Percentiles rank a stretch among this genome's conserved stretches.
Conservation (phyloP, 768 basidiomycete genomes). For the Tephrocybe rancida region DNA sequence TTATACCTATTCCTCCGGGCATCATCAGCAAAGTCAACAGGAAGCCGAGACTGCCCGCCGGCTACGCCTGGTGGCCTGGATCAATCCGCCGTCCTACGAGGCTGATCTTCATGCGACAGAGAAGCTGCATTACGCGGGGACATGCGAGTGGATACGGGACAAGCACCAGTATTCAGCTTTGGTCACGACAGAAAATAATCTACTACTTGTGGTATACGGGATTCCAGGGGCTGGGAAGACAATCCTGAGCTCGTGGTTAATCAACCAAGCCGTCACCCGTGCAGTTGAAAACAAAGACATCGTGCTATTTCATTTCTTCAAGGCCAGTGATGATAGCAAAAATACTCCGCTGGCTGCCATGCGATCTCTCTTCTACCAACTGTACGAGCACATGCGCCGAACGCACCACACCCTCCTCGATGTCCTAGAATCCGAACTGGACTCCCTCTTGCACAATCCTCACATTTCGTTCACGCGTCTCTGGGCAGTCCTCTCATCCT, state of each 20-base stretch:
- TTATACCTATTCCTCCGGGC: background rate
- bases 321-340: conserved; percentile 6
- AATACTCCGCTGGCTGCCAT: background rate
- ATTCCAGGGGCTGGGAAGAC: conserved; percentile 5
- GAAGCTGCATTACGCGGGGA: conserved; percentile 1
- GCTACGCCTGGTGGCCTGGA: background rate
- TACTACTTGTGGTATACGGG: conserved; percentile 1
- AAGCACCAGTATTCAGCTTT: background rate
- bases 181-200: background rate
- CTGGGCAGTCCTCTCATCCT: background rate
- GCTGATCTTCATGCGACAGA: background rate
- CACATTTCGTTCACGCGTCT: background rate
- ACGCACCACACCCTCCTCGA: background rate
- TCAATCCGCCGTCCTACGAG: conserved; percentile 1
- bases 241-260: conserved; percentile 4
- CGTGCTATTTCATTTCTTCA: conserved; percentile 5
- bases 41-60: background rate
- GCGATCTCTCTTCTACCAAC: background rate
- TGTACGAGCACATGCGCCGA: background rate
- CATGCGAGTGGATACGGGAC: conserved; percentile 1
- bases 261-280: background rate
- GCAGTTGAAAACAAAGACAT: background rate
- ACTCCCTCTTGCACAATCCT: background rate
- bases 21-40: too few relatives aligned
- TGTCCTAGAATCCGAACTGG: background rate